These are phyloP conservation scores for Trifolium fragiferum DNA, from an alignment of 306 rosid genomes.

Conservation along the genomic window DNA sequence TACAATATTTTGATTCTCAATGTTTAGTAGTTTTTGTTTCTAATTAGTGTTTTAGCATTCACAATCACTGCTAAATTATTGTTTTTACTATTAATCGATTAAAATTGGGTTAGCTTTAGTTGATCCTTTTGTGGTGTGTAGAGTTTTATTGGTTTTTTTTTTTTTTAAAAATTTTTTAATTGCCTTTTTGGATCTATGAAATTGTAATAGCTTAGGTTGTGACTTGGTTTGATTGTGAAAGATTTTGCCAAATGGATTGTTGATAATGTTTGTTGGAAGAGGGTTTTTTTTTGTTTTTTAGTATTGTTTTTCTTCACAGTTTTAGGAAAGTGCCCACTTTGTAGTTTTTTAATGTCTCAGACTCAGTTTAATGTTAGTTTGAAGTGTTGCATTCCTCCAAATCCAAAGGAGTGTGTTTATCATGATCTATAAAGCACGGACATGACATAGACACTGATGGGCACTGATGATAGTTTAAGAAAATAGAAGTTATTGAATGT, in stretches of 20 bases:
- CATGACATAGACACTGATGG: neutral
- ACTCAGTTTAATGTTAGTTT: constrained; percentile 14
- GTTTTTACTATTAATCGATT: neutral
- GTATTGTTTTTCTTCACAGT: neutral
- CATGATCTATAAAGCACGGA: neutral
- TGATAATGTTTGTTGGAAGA: constrained; percentile 12
- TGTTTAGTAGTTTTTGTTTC: neutral
- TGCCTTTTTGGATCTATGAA: constrained; percentile 37
- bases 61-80: neutral
- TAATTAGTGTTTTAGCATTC: constrained; percentile 7
- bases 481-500: neutral
- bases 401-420: constrained; percentile 7
- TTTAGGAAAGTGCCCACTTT: constrained; percentile 13
- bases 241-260: constrained; percentile 19
- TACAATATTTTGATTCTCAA: neutral
- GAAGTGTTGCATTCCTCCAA: constrained; percentile 7
- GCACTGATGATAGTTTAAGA: neutral
- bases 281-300: constrained; percentile 18
- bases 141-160: constrained; percentile 6
- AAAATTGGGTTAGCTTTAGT: constrained; percentile 7
- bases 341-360: neutral
- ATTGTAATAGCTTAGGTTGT: constrained; percentile 20
- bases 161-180: too few relatives aligned
- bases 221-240: constrained; percentile 7
- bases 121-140: constrained; percentile 6